Evolutionary conservation across 2,329 filamentous ascomycete genomes (phyloP), one percentile per base, ranked within the genome.

Genomic region (Fusarium domesticum): DNA sequence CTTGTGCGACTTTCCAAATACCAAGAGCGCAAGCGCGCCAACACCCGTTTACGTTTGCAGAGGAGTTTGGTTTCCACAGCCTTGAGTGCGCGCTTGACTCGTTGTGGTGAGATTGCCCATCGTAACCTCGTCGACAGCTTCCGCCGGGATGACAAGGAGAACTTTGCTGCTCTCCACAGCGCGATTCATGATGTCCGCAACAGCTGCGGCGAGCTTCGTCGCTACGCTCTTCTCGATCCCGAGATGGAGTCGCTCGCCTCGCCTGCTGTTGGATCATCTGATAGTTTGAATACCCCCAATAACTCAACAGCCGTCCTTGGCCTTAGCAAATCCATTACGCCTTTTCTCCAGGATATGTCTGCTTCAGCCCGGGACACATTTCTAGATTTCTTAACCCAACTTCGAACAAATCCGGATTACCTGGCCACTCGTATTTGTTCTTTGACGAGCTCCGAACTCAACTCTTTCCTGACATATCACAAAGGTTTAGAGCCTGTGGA

Each of bases 401-500:
- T 96, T 51, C 83, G 92, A 57, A 90, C 86, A 51, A 91, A 96
- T 64, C 84, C 89, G 30, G 84, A 91, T 60, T 97, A 95, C 68
- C 68, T 98, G 65, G 89, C 92, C 60, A 83, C 87, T 52, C 82
- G 91, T 53, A 78, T 98, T 53, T 83, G 83, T 64, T 83, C 80
- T 59, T 74, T 98, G 55, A 84, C 83, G 43, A 81, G 84, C 47
- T 71, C 82, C 50, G 91, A 97, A 67, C 77, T 96, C 42, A 80
- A 84, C 56, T 78, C 84, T 43, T 76, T 98, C 52, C 84, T 89
- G 35, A 83, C 83, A 41, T 89, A 89, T 54, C 85, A 91, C 65
- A 84, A 89, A 63, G 80, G 82, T 53, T 76, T 89, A 70, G 88
- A 95, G 57, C 82, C 86, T 28, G 83, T 89, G 62, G 89, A 95